phyloP scores from a whole-genome alignment of 306 rosid genomes.

The Acmispon strigosus region DNA sequence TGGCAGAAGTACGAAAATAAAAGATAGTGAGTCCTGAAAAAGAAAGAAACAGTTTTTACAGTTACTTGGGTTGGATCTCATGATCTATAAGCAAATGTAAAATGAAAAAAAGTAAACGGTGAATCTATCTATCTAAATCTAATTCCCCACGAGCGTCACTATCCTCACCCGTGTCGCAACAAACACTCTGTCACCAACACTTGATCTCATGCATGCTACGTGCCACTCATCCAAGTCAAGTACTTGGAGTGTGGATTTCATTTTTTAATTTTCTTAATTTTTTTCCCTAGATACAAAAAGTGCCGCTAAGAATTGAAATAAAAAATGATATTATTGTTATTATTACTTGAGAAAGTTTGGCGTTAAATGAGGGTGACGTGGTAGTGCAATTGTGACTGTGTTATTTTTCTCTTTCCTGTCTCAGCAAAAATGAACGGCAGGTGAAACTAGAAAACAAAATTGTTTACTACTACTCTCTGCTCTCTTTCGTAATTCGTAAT shows the following conservation, averaged over 20 bases:
- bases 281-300: neutral
- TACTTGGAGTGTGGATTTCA: too few species aligned
- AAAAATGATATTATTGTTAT: too few species aligned
- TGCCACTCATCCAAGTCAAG: too few species aligned
- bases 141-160: neutral
- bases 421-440: neutral
- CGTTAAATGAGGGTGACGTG: constrained; percentile 23
- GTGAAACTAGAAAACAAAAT: neutral
- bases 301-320: neutral
- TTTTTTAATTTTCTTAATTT: neutral
- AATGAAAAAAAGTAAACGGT: neutral
- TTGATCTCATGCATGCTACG: neutral
- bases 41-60: constrained; percentile 10
- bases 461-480: neutral
- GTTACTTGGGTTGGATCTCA: neutral
- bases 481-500: too few species aligned
- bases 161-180: neutral
- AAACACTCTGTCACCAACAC: neutral
- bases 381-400: constrained; percentile 12
- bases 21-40: neutral
- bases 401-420: neutral
- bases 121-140: neutral
- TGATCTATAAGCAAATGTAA: neutral
- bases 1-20: neutral
- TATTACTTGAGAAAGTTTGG: neutral